Evolutionary conservation across 1,284 basidiomycete species (phyloP), one percentile per base, ranked within the genome.

Genomic region (Sanghuangporus baumii): DNA sequence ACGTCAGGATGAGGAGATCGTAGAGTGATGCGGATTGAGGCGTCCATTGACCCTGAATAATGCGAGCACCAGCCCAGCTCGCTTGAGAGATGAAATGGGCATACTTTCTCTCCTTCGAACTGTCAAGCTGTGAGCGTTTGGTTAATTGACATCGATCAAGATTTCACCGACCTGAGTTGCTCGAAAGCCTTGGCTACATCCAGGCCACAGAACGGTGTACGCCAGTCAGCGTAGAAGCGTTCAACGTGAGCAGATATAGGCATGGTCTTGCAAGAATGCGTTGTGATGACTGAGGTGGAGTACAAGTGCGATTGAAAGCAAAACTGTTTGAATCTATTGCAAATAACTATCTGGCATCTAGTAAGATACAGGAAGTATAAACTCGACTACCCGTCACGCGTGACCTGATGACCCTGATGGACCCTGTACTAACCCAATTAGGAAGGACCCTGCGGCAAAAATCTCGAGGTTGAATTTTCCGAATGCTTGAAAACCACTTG

Each of bases 31-130:
- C 71, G 8, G 76, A 84, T 64, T 87, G 79, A 0, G 84, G 78
- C 0, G 89, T 89, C 85, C 87, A 91, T 75, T 93, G 91, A 69
- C 81, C 87, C 76, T 92, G 88, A 64, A 93, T 89, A 73, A 94
- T 87, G 52, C 88, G 81, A 55, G 84, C 89, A 40, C 92, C 91
- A 0, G 88, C 88, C 91, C 92, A 94, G 0, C 85, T 84, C 7
- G 89, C 90, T 67, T 83, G 68, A 9, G 80, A 81, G 16, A 91
- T 56, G 69, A 81, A 85, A 72, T 93, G 89, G 1, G 87, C 82
- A 68, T 93, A 93, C 66, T 86, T 81, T 74, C 89, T 89, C 71
- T 93, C 91, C 68, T 81, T 82, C 5, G 82, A 75, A 62, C 88
- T 91, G 59, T 6, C 57, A 50, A 8, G 43, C 2, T n/a, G 23